Evolutionary conservation across 352 stramenopile genomes (phyloP), one percentile per base, ranked within the genome.

Genomic region (Phytophthora syringae): DNA sequence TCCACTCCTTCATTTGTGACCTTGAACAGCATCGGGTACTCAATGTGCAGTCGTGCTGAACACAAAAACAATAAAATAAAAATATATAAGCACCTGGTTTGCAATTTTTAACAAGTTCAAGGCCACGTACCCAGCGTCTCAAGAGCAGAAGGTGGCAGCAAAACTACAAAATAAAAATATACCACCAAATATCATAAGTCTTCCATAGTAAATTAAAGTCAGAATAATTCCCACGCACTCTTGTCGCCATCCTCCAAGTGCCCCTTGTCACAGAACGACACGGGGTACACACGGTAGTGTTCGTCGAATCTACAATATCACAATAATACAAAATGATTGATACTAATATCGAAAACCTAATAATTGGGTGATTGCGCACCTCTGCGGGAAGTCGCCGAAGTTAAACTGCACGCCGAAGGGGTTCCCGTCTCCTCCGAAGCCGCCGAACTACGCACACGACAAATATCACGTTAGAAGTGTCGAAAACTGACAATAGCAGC

Each of bases 11-110:
- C 80, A 45, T 95, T 97, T 6, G 87, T 90, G 39, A 99, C 84
- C 66, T 98, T 95, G 74, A 99, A 99, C 12, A 99, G 87, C 97
- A 99, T 99, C 55, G 98, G 98, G 74, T 99, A 99, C 74, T 99
- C 97, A 24, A 99, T 98, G 70, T 99, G 92, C 44, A 98, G 78
- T 24, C 84, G 84, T 28, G 84, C 85, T 94, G 48, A 6, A 45
- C 20, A 64, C 73, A 72, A 40, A 49, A 40, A 49, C 44, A 47
- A 18, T 53, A 63, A n/a, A 32, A 53, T 5, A 49, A 15, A 56
- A 36, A 28, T 16, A 45, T 55, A 37, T 32, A 53, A 60, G 22
- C 43, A 4, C 0, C 11, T 42, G 13, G 4, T 20, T 36, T 11
- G 7, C 3, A 30, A 44, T 25, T 25, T 16, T 21, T n/a, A 49